Evolutionary conservation across 2,329 filamentous ascomycete genomes (phyloP).

Genomic region (Saccharata proteae): DNA sequence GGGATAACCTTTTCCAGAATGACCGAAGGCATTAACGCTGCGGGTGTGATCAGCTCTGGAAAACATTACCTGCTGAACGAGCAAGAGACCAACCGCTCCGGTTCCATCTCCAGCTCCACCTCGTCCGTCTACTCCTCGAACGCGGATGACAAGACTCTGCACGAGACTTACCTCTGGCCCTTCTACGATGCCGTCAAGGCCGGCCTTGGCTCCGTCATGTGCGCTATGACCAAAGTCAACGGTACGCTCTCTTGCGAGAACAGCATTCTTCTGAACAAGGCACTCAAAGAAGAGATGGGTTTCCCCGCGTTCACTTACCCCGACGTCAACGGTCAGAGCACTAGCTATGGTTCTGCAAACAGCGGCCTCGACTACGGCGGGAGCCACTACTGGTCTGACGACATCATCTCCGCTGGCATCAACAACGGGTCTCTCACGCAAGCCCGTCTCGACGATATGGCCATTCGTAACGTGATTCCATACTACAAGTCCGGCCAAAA

Average conservation of each 20-base stretch:
- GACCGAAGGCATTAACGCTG: no score
- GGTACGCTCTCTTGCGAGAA: slow-evolving; percentile 34
- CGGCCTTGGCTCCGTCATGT: slow-evolving; percentile 20
- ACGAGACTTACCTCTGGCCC: slow-evolving; percentile 21
- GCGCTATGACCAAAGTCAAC: slow-evolving; percentile 29
- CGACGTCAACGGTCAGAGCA: slow-evolving; percentile 20
- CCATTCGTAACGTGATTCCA: slow-evolving; percentile 30
- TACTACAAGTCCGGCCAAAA: slow-evolving; percentile 41
- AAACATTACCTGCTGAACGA: slow-evolving; percentile 34
- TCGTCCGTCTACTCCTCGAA: slow-evolving; percentile 9
- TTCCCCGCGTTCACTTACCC: slow-evolving; percentile 18
- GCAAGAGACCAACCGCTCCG: slow-evolving; percentile 15
- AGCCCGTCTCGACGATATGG: slow-evolving; percentile 21
- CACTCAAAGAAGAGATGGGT: slow-evolving; percentile 37
- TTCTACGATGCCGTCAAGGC: slow-evolving; percentile 19
- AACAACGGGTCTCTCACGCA: slow-evolving; percentile 18
- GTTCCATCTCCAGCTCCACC: slow-evolving; percentile 1
- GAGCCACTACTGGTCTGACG: slow-evolving; percentile 11
- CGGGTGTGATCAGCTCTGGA: slow-evolving; percentile 16
- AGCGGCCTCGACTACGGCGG: slow-evolving; percentile 11
- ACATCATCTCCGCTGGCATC: slow-evolving; percentile 16
- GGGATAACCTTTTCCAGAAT: no score
- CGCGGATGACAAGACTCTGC: slow-evolving; percentile 16
- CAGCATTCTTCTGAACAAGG: slow-evolving; percentile 31
- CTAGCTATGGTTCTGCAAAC: slow-evolving; percentile 6